Evolutionary conservation across 75 land plant genomes (phyloP).

Genomic region (Cryptomeria japonica): DNA sequence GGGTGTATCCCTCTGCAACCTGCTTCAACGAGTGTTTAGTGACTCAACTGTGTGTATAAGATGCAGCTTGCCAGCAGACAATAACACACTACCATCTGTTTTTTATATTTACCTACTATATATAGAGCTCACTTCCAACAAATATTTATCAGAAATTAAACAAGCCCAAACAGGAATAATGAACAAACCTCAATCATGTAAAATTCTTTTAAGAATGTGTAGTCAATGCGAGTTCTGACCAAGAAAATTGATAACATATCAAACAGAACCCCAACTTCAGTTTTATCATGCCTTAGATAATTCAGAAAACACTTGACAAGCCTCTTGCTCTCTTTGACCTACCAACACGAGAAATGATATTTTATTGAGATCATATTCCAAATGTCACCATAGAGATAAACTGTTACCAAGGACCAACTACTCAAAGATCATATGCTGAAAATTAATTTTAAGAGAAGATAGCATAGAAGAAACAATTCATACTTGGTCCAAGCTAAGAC

Average conservation of each 20-base stretch:
- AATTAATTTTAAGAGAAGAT: not conserved
- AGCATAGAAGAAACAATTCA: not conserved
- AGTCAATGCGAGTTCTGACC: slow-evolving; percentile 89
- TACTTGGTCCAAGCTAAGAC: slow-evolving; percentile 80
- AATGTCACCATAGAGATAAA: not conserved
- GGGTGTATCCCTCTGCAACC: slow-evolving; percentile 99
- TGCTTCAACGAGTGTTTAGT: slow-evolving; percentile 12
- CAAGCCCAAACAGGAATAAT: slow-evolving; percentile 1
- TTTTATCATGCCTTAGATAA: slow-evolving; percentile 89
- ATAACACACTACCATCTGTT: not conserved
- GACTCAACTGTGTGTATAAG: not conserved
- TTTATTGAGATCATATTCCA: not conserved
- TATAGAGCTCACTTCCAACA: not conserved
- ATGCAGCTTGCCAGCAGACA: not conserved
- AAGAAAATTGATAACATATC: slow-evolving; percentile 96
- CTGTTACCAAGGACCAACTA: not conserved
- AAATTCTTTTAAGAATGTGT: slow-evolving; percentile 94
- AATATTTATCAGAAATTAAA: not conserved
- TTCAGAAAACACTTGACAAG: slow-evolving; percentile 97
- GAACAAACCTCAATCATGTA: slow-evolving; percentile 94
- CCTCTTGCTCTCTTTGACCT: slow-evolving; percentile 99
- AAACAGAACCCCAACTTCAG: slow-evolving; percentile 89
- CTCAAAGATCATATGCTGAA: not conserved
- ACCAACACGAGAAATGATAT: slow-evolving; percentile 13
- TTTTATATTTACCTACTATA: not conserved